These are phyloP conservation scores for Trametes gibbosa DNA, from an alignment of 768 basidiomycete species.

Conservation along the genomic window DNA sequence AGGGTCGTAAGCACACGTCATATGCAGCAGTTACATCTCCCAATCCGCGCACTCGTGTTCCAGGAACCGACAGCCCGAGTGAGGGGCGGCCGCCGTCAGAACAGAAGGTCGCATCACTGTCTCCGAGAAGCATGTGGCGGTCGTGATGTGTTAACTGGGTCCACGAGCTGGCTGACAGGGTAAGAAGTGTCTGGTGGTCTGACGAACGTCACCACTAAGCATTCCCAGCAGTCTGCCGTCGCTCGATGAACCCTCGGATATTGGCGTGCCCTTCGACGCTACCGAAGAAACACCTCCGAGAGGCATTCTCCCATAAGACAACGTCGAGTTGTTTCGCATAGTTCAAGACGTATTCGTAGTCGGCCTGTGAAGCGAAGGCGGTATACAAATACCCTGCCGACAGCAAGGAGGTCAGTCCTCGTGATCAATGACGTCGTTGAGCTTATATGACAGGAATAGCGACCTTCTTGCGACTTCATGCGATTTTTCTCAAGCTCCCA, in stretches of 20 bases:
- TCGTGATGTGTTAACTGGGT: constrained; percentile 12
- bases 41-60: not conserved
- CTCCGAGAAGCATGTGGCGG: constrained; percentile 11
- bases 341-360: constrained; percentile 82
- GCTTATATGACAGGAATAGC: constrained; percentile 22
- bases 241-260: constrained; percentile 78
- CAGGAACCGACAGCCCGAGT: constrained; percentile 2
- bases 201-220: constrained; percentile 14
- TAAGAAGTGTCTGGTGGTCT: constrained; percentile 5
- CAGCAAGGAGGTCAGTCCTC: constrained; percentile 18
- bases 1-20: not conserved
- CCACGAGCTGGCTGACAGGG: not conserved
- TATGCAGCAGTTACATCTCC: constrained; percentile 7
- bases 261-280: constrained; percentile 74
- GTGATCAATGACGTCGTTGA: constrained; percentile 18
- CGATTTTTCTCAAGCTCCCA: constrained; percentile 98
- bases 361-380: constrained; percentile 79
- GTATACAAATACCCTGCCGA: constrained; percentile 81
- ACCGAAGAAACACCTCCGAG: constrained; percentile 80
- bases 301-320: constrained; percentile 77
- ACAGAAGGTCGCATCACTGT: not conserved
- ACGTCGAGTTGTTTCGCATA: constrained; percentile 83
- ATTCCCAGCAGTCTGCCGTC: constrained; percentile 40
- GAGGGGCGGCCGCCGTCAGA: constrained; percentile 7
- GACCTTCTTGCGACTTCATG: constrained; percentile 85